Conservation (phyloP, 148 eudicot genomes). For the Rhododendron henanense region DNA sequence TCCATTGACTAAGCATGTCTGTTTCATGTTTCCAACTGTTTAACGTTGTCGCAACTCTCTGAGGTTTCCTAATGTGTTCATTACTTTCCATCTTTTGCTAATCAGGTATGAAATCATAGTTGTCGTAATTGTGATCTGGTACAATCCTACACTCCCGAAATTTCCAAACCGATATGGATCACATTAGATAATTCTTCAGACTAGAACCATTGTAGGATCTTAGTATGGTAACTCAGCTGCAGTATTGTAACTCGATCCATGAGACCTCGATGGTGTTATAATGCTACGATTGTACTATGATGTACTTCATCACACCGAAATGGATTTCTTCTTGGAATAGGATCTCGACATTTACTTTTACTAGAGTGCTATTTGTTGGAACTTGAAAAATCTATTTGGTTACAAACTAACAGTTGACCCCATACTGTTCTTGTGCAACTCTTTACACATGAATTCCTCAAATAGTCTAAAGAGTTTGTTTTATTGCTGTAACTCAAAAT, state of each 20-base stretch:
- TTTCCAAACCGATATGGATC: background rate
- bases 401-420: background rate
- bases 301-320: background rate
- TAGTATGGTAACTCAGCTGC: background rate
- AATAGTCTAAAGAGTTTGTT: background rate
- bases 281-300: background rate
- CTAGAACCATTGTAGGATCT: background rate
- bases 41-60: background rate
- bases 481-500: background rate
- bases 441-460: background rate
- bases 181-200: background rate
- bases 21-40: background rate
- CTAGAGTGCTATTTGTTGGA: background rate
- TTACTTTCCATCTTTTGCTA: background rate
- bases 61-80: background rate
- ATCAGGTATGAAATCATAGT: background rate
- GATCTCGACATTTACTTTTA: background rate
- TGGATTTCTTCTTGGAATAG: conserved; percentile 2
- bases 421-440: background rate
- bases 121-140: background rate
- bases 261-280: background rate
- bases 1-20: background rate
- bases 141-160: background rate
- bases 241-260: background rate
- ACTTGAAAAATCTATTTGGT: background rate